Conservation (phyloP, 2,329 filamentous ascomycete genomes). For the Tolypocladium amazonense region DNA sequence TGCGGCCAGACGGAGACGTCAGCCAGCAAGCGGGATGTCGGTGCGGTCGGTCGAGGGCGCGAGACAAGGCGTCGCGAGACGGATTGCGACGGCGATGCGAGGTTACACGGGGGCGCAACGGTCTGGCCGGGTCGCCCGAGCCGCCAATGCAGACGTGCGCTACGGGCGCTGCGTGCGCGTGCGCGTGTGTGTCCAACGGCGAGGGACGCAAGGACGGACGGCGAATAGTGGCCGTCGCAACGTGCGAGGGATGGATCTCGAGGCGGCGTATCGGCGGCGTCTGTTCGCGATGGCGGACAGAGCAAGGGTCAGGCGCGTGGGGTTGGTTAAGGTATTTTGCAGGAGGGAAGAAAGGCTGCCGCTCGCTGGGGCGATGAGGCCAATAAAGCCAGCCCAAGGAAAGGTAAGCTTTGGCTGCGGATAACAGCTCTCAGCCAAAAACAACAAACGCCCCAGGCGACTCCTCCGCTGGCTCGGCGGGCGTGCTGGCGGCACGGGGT, state of each 20-base stretch:
- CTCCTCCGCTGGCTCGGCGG: background rate
- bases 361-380: conserved; percentile 1
- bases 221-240: background rate
- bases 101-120: conserved; percentile 9
- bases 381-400: background rate
- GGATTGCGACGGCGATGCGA: conserved; percentile 5
- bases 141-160: background rate
- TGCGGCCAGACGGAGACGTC: background rate
- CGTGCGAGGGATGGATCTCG: conserved; percentile 1
- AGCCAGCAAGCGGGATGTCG: background rate
- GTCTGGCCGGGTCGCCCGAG: conserved; percentile 1
- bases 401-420: background rate
- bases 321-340: conserved; percentile 5
- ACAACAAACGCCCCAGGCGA: background rate
- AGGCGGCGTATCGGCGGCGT: conserved; percentile 8
- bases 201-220: background rate
- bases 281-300: conserved; percentile 4
- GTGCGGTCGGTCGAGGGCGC: conserved; percentile 2
- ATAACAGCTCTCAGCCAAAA: background rate
- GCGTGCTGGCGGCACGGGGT: background rate
- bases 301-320: conserved; percentile 5
- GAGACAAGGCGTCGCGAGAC: conserved; percentile 2
- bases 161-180: background rate
- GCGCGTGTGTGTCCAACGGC: background rate
- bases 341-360: conserved; percentile 8